Base-by-base conservation (phyloP, 768 basidiomycete genomes). In the Lepiota venenata region DNA sequence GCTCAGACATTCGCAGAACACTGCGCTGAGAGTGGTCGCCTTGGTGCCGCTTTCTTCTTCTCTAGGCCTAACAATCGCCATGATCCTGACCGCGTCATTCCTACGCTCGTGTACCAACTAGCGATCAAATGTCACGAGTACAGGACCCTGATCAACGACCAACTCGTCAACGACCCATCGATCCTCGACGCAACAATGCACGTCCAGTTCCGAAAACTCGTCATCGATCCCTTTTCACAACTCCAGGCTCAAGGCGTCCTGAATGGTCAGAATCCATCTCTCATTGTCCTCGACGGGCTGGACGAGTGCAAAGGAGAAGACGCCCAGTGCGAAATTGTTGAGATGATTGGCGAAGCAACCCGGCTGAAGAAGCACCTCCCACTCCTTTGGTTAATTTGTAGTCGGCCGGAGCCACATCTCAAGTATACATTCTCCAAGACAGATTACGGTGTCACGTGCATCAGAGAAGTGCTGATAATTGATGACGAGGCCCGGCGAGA, bases 1-100 rank as follows among this genome's bases (percentile, higher is more conserved):
- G 22, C 54, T 9, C 38, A 49, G 35, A 55, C 54, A 3, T 43
- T 41, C n/a, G 47, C 47, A 39, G 32, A 39, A 14, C 46, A 42
- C n/a, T 29, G 48, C 9, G 9, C 2, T 4, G 16, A 42, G 11
- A 20, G 22, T 11, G 8, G 32, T 4, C 41, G 29, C 5, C 37
- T 55, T 14, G 54, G 54, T 20, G 54, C 47, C 1, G 41, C 47
- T 4, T 55, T 55, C 47, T 55, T 50, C 38, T 55, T 47, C 29
- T 49, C 38, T 16, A 6, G 25, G 9, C 29, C 25, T n/a, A 29
- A 46, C 16, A 25, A 32, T 2, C 20, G 41, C n/a, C 16, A 35
- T 18, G 21, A 52, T 35, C 29, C 40, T 5, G 42, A 36, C 16
- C 41, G 14, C 14, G 16, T 52, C 29, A 12, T 52, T n/a, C 41